Percentiles rank a stretch among this genome's conserved stretches.
Evolutionary conservation across 768 basidiomycete genomes (phyloP).

Genomic region (Pulveroboletus sp.): DNA sequence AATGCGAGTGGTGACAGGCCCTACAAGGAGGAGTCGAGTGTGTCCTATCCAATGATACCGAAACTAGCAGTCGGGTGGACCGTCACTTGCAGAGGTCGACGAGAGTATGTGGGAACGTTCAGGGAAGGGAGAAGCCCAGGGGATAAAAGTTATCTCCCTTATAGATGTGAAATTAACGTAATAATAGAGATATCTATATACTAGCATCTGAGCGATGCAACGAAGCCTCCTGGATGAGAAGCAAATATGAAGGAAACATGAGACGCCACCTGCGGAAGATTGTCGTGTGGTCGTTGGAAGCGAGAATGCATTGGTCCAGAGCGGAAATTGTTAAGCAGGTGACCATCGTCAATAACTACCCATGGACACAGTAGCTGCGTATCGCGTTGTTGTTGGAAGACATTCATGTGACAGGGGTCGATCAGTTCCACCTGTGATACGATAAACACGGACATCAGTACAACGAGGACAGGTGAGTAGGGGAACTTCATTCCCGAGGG

Average conservation of each 20-base stretch:
- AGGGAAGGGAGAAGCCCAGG: conserved; percentile 1
- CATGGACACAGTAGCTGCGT: background rate
- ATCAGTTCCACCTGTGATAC: conserved; percentile 8
- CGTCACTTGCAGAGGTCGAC: background rate
- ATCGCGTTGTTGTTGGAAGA: background rate
- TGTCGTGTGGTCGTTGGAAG: conserved; percentile 2
- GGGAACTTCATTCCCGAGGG: conserved; percentile 15
- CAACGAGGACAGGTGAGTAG: conserved; percentile 3
- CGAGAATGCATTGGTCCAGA: background rate
- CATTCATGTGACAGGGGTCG: conserved; percentile 19
- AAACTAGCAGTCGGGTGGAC: background rate
- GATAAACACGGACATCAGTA: conserved; percentile 7
- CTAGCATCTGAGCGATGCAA: background rate
- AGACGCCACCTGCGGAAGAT: conserved; percentile 4
- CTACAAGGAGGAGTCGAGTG: too few species aligned
- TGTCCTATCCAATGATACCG: background rate
- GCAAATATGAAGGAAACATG: background rate
- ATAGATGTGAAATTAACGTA: conserved; percentile 15
- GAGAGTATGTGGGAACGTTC: background rate
- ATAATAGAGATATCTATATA: background rate
- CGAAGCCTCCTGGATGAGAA: conserved; percentile 2
- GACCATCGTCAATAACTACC: background rate
- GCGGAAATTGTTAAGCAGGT: conserved; percentile 11
- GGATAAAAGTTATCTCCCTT: conserved; percentile 4
- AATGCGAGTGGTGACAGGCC: background rate